These are phyloP conservation scores for Aurifilum marmelostoma DNA, from an alignment of 2,329 filamentous ascomycete species.

Conservation along the genomic window DNA sequence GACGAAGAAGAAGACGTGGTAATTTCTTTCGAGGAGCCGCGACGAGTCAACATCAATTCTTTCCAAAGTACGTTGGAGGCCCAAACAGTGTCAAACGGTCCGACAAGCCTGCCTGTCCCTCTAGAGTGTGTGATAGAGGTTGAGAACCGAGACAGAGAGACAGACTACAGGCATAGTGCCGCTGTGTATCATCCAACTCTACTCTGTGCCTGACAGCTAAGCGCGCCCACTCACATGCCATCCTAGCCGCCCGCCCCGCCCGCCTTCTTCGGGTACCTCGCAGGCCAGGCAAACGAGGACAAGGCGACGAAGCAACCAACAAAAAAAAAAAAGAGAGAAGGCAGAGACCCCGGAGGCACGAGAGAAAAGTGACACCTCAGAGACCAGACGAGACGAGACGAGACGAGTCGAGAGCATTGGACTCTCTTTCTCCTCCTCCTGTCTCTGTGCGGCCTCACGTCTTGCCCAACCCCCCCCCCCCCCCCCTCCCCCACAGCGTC, in stretches of 20 bases:
- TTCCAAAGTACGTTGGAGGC: not conserved
- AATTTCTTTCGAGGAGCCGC: not conserved
- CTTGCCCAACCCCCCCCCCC: no score
- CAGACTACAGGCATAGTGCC: not conserved
- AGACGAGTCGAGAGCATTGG: not conserved
- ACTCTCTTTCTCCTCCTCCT: not conserved
- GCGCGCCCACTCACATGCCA: constrained; percentile 9
- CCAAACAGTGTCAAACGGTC: not conserved
- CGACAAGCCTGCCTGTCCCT: not conserved
- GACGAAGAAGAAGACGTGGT: not conserved
- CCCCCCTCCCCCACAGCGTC: not conserved
- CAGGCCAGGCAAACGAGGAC: not conserved
- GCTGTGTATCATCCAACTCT: not conserved
- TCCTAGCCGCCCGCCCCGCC: constrained; percentile 14
- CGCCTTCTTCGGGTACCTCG: constrained; percentile 1
- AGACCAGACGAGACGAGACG: constrained; percentile 12
- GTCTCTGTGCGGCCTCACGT: not conserved
- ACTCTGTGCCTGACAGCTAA: constrained; percentile 12
- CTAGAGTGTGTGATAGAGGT: not conserved
- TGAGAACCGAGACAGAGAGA: not conserved
- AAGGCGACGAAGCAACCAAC: not conserved
- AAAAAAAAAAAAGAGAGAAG: not conserved
- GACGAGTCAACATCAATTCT: not conserved
- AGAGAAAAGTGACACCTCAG: not conserved
- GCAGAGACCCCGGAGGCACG: constrained; percentile 5